Evolutionary conservation across 2,329 filamentous ascomycete genomes (phyloP), one percentile per base, ranked within the genome.

Genomic region (Colletotrichum sp.): DNA sequence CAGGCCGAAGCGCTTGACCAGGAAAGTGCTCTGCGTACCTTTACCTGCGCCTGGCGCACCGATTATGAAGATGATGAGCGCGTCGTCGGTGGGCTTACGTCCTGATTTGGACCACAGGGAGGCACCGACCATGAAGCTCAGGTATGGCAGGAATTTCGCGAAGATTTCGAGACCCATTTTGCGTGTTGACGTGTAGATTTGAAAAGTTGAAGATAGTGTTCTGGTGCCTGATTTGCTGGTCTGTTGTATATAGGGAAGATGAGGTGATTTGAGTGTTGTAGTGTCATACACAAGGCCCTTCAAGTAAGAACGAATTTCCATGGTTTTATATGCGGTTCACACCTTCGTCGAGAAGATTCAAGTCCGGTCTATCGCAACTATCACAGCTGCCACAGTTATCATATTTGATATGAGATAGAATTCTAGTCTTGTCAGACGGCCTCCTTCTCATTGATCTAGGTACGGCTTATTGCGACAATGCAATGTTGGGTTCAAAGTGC

Each of bases 1-100:
- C 24, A 66, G 6, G 36, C 64, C 64, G 26, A 28, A 66, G 26
- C 10, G 36, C 21, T 49, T 26, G 24, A 66, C 64, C 3, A 66
- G 39, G 39, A 66, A 66, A 2, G 21, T 26, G 64, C 64, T 66
- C 26, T 66, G 64, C 0, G 64, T 52, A 16, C 39, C 64, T 30
- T 66, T 66, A 2, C 64, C 64, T 3, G 64, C 9, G 15, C 64
- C 64, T 16, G 64, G 64, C 3, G 64, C 26, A 13, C 64, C 64
- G 64, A 66, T 66, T 24, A 66, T 66, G 64, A 66, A 66, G 64
- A 66, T 30, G 15, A 28, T 59, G 55, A 26, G 5, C 12, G 55
- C 10, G 8, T 26, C n/a, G 15, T 16, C 21, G 5, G 8, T n/a
- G 4, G 55, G 15, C n/a, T 30, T 26, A 7, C 15, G 24, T 28